Evolutionary conservation across 345 rosid species (phyloP).

Genomic region (Psidium friedrichsthalianum): DNA sequence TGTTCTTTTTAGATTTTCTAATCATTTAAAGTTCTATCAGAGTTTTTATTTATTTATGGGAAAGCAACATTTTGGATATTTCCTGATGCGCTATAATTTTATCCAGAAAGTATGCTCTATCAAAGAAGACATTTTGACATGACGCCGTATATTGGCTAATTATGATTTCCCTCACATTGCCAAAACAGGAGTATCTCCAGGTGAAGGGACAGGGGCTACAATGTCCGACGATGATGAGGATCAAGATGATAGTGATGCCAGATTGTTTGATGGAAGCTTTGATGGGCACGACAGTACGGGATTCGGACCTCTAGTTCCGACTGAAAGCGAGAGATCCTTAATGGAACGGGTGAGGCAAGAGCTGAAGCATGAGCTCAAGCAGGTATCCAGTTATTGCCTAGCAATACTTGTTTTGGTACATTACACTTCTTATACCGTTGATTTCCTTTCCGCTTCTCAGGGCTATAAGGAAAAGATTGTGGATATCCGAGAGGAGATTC

Average conservation of each 20-base stretch:
- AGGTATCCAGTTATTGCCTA: constrained; percentile 22
- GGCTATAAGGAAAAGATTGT: constrained; percentile 83
- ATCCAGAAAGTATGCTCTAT: neutral
- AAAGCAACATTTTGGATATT: neutral
- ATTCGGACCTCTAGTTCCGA: constrained; percentile 72
- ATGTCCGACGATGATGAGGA: constrained; percentile 91
- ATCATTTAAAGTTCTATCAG: neutral
- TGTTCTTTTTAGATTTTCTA: neutral
- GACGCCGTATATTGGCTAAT: neutral
- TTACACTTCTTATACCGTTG: neutral
- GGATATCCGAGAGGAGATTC: constrained; percentile 79
- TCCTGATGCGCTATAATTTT: neutral
- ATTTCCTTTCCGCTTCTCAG: constrained; percentile 11
- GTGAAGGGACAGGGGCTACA: constrained; percentile 78
- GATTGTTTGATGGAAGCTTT: constrained; percentile 32
- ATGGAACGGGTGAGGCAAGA: constrained; percentile 87
- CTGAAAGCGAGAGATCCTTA: constrained; percentile 76
- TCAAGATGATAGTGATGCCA: constrained; percentile 55
- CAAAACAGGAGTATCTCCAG: constrained; percentile 55
- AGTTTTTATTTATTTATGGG: neutral
- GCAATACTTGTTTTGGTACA: neutral
- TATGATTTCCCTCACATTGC: neutral
- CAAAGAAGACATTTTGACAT: neutral
- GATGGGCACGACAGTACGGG: constrained; percentile 60
- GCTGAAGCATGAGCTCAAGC: constrained; percentile 83